phyloP scores from a whole-genome alignment of 768 basidiomycete genomes.

The Suillus clintonianus region DNA sequence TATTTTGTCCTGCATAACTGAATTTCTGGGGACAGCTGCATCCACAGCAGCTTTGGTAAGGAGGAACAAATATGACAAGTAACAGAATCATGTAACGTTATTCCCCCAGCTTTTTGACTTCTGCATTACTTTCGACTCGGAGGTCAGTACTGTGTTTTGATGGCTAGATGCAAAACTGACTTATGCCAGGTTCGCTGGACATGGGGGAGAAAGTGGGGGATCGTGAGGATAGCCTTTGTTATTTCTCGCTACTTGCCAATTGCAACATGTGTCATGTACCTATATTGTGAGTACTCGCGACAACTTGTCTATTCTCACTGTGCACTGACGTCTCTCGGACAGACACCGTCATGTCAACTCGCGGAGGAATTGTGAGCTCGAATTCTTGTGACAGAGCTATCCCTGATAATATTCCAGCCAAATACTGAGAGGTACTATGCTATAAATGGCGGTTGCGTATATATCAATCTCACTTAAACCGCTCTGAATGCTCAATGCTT shows the following conservation, averaged over 20 bases:
- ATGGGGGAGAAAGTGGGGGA: slow-evolving; percentile 17
- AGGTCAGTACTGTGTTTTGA: neutral
- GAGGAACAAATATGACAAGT: neutral
- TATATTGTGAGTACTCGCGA: neutral
- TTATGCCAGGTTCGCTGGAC: slow-evolving; percentile 17
- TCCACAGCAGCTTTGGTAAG: neutral
- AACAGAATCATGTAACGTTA: neutral
- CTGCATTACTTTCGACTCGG: slow-evolving; percentile 2
- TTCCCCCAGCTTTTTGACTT: neutral
- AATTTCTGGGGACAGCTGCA: neutral
- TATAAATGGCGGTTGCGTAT: no score
- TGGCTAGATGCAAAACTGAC: neutral
- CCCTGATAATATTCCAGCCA: no score
- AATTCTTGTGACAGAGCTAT: no score
- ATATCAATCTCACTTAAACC: no score
- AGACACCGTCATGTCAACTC: no score
- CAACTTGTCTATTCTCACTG: no score
- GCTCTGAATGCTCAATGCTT: no score
- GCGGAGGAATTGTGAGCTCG: no score
- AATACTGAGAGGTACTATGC: no score
- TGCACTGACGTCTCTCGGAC: neutral
- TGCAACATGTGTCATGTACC: slow-evolving; percentile 11
- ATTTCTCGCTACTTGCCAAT: slow-evolving; percentile 23
- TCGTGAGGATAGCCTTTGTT: slow-evolving; percentile 17
- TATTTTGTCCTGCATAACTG: neutral